Evolutionary conservation across 1,139 yeast genomes (phyloP).

Genomic region (Blastobotrys apis): DNA sequence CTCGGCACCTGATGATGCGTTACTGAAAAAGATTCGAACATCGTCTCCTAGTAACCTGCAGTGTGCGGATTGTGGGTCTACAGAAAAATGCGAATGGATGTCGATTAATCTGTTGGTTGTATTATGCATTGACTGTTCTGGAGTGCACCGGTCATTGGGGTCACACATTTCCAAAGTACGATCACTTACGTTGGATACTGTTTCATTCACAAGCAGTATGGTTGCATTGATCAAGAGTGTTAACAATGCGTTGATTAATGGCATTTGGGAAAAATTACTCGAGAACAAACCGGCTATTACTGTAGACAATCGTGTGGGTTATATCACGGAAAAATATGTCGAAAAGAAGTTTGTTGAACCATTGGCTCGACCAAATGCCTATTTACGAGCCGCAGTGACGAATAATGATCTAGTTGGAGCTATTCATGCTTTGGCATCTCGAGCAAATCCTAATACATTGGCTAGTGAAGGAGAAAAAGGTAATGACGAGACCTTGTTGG

Average conservation of each 20-base stretch:
- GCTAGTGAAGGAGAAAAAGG: conserved; percentile 14
- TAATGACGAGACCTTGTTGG: conserved; percentile 29
- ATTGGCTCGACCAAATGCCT: conserved; percentile 36
- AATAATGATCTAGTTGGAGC: conserved; percentile 32
- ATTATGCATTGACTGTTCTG: conserved; percentile 79
- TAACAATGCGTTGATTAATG: conserved; percentile 62
- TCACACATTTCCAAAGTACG: conserved; percentile 69
- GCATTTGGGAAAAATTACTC: conserved; percentile 50
- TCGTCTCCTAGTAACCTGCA: conserved; percentile 47
- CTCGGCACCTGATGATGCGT: conserved; percentile 3
- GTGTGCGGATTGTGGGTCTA: conserved; percentile 80
- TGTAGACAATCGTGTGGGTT: conserved; percentile 35
- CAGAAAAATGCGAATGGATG: conserved; percentile 75
- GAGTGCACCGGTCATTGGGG: conserved; percentile 71
- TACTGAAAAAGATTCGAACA: conserved; percentile 8
- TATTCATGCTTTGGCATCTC: conserved; percentile 38
- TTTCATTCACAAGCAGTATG: conserved; percentile 60
- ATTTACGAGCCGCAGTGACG: conserved; percentile 35
- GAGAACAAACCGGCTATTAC: conserved; percentile 40
- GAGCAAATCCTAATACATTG: conserved; percentile 38
- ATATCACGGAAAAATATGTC: conserved; percentile 41
- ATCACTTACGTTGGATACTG: conserved; percentile 71
- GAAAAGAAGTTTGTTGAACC: conserved; percentile 37
- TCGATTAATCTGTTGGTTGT: conserved; percentile 70
- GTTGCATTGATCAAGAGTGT: conserved; percentile 54